These are phyloP conservation scores for Davidsoniella virescens DNA, from an alignment of 2,329 filamentous ascomycete species.

Conservation along the genomic window DNA sequence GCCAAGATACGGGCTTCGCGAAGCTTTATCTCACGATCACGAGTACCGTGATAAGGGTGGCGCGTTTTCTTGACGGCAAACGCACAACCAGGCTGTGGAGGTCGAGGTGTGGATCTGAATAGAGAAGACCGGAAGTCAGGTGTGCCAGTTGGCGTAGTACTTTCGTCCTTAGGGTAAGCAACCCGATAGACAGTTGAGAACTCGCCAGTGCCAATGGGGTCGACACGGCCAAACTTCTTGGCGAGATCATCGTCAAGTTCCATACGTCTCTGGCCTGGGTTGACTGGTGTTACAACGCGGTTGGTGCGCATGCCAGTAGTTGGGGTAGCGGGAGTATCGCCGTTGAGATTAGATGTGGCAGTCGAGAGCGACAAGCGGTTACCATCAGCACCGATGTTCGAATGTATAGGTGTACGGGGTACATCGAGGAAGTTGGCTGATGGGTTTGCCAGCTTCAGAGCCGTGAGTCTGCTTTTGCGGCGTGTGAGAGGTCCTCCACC, in stretches of 20 bases:
- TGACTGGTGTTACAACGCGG: constrained; percentile 49
- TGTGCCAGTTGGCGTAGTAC: constrained; percentile 8
- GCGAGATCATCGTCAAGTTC: constrained; percentile 55
- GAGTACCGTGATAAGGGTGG: constrained; percentile 58
- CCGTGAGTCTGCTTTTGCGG: constrained; percentile 9
- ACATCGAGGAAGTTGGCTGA: constrained; percentile 9
- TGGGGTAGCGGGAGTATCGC: constrained; percentile 56
- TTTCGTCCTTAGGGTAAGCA: constrained; percentile 22
- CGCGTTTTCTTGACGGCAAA: constrained; percentile 93
- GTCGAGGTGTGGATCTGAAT: constrained; percentile 31
- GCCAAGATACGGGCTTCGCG: constrained; percentile 70
- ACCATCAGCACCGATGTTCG: constrained; percentile 59
- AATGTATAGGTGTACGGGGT: constrained; percentile 69
- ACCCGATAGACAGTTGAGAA: constrained; percentile 89
- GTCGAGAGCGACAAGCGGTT: constrained; percentile 72
- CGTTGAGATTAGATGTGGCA: constrained; percentile 17
- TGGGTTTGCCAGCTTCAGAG: constrained; percentile 8
- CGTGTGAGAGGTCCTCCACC: constrained; percentile 6
- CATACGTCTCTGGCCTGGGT: constrained; percentile 44
- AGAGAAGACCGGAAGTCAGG: constrained; percentile 23
- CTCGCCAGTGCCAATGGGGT: constrained; percentile 70
- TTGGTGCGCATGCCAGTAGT: constrained; percentile 35
- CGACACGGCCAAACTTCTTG: constrained; percentile 64
- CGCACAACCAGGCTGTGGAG: constrained; percentile 40
- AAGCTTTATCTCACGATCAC: constrained; percentile 68